These are phyloP conservation scores for Trichocomaceae sp. DNA, from an alignment of 2,329 filamentous ascomycete genomes.

Conservation along the genomic window DNA sequence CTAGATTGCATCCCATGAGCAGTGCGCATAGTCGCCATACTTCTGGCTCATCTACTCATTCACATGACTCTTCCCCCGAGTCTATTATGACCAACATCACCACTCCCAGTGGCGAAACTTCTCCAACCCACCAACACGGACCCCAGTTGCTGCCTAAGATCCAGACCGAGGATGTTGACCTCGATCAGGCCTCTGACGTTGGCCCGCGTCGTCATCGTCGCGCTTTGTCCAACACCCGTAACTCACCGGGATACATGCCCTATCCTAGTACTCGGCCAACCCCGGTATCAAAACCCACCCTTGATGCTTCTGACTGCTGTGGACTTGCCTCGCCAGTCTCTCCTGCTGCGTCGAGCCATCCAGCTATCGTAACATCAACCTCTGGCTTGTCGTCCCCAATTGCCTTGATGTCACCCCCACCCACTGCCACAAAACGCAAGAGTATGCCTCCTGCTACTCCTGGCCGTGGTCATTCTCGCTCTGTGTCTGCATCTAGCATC, in stretches of 20 bases:
- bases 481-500: slow-evolving; percentile 61
- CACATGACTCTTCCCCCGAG: slow-evolving; percentile 62
- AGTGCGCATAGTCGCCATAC: slow-evolving; percentile 53
- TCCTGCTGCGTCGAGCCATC: slow-evolving; percentile 31
- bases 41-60: slow-evolving; percentile 60
- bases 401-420: slow-evolving; percentile 42
- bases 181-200: slow-evolving; percentile 50
- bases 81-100: slow-evolving; percentile 62
- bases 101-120: slow-evolving; percentile 60
- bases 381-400: slow-evolving; percentile 59
- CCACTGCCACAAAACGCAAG: slow-evolving; percentile 36
- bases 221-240: slow-evolving; percentile 49
- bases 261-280: slow-evolving; percentile 43
- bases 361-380: slow-evolving; percentile 25
- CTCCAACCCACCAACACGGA: slow-evolving; percentile 66
- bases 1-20: slow-evolving; percentile 27
- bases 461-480: slow-evolving; percentile 42
- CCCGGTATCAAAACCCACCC: slow-evolving; percentile 37
- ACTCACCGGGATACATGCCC: slow-evolving; percentile 43
- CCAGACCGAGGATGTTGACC: slow-evolving; percentile 72
- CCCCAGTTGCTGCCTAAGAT: slow-evolving; percentile 80
- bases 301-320: slow-evolving; percentile 41
- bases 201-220: slow-evolving; percentile 52
- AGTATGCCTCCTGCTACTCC: slow-evolving; percentile 22
- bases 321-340: slow-evolving; percentile 41